Evolutionary conservation across 768 basidiomycete genomes (phyloP).

Genomic region (Phaffia australis): DNA sequence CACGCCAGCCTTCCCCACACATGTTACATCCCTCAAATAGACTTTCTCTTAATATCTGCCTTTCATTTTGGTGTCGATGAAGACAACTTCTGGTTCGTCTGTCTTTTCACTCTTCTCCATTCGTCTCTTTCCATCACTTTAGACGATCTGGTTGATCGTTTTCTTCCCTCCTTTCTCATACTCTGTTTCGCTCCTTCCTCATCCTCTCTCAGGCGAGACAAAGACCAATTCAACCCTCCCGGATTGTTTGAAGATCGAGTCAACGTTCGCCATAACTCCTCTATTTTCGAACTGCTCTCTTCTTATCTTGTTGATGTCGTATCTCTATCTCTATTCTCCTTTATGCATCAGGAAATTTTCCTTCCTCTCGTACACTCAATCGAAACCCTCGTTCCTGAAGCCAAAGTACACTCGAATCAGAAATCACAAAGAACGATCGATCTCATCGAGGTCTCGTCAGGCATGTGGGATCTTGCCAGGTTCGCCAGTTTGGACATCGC

Average conservation of each 20-base stretch:
- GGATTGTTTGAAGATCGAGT: slow-evolving; percentile 16
- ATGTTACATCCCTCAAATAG: slow-evolving; percentile 28
- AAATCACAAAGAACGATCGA: slow-evolving; percentile 13
- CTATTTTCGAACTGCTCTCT: neutral
- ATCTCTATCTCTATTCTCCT: too few species aligned
- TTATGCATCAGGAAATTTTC: neutral
- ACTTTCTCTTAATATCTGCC: slow-evolving; percentile 30
- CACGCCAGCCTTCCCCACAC: slow-evolving; percentile 25
- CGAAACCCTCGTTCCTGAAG: slow-evolving; percentile 11
- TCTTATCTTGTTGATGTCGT: neutral
- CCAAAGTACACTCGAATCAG: neutral
- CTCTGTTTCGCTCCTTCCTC: neutral
- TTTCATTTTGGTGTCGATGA: slow-evolving; percentile 32
- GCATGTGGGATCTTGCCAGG: slow-evolving; percentile 26
- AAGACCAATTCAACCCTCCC: slow-evolving; percentile 24
- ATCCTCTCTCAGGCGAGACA: slow-evolving; percentile 10
- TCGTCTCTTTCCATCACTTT: neutral
- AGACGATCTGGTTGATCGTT: neutral
- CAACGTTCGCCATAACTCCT: slow-evolving; percentile 1
- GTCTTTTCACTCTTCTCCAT: neutral
- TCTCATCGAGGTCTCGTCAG: slow-evolving; percentile 22
- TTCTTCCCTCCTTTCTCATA: neutral
- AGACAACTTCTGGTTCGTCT: slow-evolving; percentile 27
- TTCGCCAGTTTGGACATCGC: slow-evolving; percentile 23
- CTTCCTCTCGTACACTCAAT: slow-evolving; percentile 11